These are phyloP conservation scores for Beauveria australis DNA, from an alignment of 2,329 filamentous ascomycete genomes.

Conservation along the genomic window DNA sequence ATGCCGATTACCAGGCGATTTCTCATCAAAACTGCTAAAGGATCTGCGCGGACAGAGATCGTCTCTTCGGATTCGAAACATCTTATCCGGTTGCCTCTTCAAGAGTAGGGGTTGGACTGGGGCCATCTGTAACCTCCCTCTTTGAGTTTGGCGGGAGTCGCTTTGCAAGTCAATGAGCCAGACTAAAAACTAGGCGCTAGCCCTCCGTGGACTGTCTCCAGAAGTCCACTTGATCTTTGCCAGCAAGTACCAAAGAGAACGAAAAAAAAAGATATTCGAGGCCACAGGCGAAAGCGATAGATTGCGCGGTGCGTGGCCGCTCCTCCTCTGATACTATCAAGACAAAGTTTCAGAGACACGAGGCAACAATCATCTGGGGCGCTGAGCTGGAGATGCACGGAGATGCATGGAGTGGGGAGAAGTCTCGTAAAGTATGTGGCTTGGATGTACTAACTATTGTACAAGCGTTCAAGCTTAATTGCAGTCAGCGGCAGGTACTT, in stretches of 20 bases:
- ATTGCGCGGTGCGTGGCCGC: background rate
- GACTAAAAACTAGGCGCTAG: background rate
- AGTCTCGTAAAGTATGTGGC: background rate
- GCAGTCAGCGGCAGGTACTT: background rate
- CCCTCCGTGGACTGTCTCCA: background rate
- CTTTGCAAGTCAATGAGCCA: conserved; percentile 1
- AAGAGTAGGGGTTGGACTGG: background rate
- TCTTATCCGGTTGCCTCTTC: conserved; percentile 5
- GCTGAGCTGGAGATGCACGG: background rate
- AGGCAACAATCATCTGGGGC: background rate
- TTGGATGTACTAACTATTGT: background rate
- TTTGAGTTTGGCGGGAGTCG: conserved; percentile 5
- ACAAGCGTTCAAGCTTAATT: background rate
- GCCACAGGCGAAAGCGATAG: background rate
- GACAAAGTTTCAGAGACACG: too few relatives aligned
- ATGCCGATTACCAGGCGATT: background rate
- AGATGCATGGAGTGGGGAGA: background rate
- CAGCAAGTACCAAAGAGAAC: background rate
- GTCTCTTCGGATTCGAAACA: background rate
- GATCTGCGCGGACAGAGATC: background rate
- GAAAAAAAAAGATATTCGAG: background rate
- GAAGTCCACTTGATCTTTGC: background rate
- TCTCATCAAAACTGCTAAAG: background rate
- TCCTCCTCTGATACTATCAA: background rate
- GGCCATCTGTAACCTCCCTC: conserved; percentile 4